Conservation (phyloP, 345 rosid genomes). For the Firmiana major region DNA sequence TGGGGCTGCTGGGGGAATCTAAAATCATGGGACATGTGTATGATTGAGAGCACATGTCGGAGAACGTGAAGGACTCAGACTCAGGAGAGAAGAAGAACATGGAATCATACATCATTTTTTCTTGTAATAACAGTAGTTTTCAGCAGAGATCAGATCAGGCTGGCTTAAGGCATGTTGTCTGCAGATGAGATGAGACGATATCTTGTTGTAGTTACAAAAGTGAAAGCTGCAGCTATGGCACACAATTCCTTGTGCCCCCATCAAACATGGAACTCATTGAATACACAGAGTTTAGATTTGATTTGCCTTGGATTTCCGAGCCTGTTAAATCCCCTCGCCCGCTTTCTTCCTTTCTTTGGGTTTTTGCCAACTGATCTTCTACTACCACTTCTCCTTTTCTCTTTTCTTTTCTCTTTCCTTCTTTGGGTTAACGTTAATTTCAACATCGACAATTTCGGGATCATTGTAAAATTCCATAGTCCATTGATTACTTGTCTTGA, state of each 20-base stretch:
- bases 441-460: conserved; percentile 20
- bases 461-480: background rate
- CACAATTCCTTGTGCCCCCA: conserved; percentile 25
- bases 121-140: too few species aligned
- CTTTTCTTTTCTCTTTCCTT: too few species aligned
- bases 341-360: too few species aligned
- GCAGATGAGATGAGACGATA: background rate
- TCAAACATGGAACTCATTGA: conserved; percentile 1
- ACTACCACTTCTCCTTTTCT: too few species aligned
- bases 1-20: background rate
- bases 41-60: conserved; percentile 34
- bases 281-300: conserved; percentile 2
- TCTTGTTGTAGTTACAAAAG: background rate
- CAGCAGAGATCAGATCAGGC: background rate
- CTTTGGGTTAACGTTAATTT: background rate
- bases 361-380: too few species aligned
- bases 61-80: conserved; percentile 31
- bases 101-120: too few species aligned
- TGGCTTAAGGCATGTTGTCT: background rate
- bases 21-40: conserved; percentile 13
- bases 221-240: conserved; percentile 29
- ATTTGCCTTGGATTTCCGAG: conserved; percentile 40
- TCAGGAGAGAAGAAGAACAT: background rate
- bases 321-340: background rate
- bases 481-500: conserved; percentile 18